These are phyloP conservation scores for Trichoderma virens DNA, from an alignment of 495 filamentous ascomycete genomes.

Conservation along the genomic window DNA sequence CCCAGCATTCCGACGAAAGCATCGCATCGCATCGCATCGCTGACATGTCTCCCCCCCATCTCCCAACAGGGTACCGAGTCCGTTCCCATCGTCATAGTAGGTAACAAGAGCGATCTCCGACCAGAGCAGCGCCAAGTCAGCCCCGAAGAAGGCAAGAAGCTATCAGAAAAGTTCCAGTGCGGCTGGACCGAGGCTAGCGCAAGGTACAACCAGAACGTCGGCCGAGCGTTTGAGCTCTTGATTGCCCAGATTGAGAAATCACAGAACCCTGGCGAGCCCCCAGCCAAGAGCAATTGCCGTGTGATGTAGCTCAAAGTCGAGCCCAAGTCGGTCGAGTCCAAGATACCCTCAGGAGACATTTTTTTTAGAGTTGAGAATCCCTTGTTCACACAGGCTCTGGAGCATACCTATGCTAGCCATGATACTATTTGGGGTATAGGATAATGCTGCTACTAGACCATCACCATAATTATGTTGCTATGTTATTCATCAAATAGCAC, in stretches of 20 bases:
- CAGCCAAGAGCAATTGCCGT: slow-evolving; percentile 68
- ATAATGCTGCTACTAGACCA: neutral
- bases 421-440: neutral
- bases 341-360: neutral
- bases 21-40: too few relatives aligned
- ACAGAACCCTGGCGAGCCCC: slow-evolving; percentile 79
- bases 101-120: slow-evolving; percentile 93
- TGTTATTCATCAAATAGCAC: neutral
- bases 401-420: neutral
- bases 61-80: slow-evolving; percentile 70
- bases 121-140: slow-evolving; percentile 89
- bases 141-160: slow-evolving; percentile 68
- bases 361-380: neutral
- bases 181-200: slow-evolving; percentile 93
- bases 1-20: neutral
- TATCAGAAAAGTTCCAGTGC: slow-evolving; percentile 82
- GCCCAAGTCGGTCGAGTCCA: neutral
- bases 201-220: slow-evolving; percentile 87
- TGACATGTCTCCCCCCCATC: neutral
- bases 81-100: slow-evolving; percentile 89
- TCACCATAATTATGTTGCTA: neutral
- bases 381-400: neutral
- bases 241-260: slow-evolving; percentile 92
- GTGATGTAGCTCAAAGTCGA: slow-evolving; percentile 57
- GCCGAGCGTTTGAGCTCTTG: slow-evolving; percentile 87